Base-by-base conservation (phyloP, 2,329 filamentous ascomycete species). In the Ophiocordyceps unilateralis region DNA sequence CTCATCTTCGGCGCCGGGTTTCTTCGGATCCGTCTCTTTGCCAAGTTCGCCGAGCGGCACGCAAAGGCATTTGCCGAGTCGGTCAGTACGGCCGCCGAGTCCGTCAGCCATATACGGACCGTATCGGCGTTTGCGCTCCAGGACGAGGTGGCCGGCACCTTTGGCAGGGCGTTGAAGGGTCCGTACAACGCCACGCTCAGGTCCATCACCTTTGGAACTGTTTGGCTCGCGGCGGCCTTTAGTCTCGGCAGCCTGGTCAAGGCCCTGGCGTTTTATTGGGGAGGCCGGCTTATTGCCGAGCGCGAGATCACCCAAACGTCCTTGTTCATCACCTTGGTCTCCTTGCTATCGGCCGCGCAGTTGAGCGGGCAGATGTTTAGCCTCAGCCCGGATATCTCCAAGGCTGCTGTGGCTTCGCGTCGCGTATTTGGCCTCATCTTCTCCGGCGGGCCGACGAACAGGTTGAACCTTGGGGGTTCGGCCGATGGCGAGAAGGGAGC, bases 231-330 rank as follows among this genome's bases (percentile, higher is more conserved):
- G 2, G 62, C 78, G 30, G 68, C 75, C 15, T 73, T 76, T 53
- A 72, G 69, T 48, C 63, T 72, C 10, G 72, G 76, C 19, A 81
- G 80, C 52, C 67, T 83, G 41, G 74, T 85, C 22, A 83, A 86
- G 52, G 78, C 81, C 0, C 71, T 88, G 43, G 78, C 81, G 1
- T 87, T 85, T 58, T 88, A 81, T 80, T 88, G 82, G 81, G 82
- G 82, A 4, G 71, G 81, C 0, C 79, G 74, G 50, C 74, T 77
- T 48, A 83, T 87, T 46, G 70, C 78, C 42, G 66, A 70, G 37
- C 81, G 81, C 5, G 63, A 74, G 44, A 81, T 81, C 49, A 67
- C 62, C 3, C 72, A 72, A 38, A 74, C 77, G 26, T 71, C 81
- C n/a, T 87, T 86, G 61, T 78, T 87, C 56, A 81, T 83, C 51